Conservation (phyloP, 805 yeast genomes). For the Limtongozyma cylindracea region DNA sequence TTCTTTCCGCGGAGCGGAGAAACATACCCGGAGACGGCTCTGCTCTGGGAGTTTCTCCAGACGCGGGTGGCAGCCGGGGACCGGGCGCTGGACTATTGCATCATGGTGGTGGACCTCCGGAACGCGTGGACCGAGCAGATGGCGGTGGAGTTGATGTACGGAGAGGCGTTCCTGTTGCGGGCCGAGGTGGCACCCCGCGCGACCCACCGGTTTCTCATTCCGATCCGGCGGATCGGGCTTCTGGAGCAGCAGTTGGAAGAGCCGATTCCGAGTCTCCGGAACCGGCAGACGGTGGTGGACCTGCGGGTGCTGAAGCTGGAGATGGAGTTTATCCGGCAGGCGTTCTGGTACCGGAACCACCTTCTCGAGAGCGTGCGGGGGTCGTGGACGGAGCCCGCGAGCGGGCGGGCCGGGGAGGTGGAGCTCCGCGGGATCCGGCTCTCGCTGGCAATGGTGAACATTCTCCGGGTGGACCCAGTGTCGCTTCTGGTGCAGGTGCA, state of each 20-base stretch:
- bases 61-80: conserved; percentile 5
- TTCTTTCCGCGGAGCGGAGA: too few relatives aligned
- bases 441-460: conserved; percentile 30
- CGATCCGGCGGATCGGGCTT: conserved; percentile 29
- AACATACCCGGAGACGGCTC: too few relatives aligned
- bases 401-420: conserved; percentile 22
- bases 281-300: conserved; percentile 35
- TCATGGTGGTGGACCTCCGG: conserved; percentile 49
- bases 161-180: too few relatives aligned
- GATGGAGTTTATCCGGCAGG: conserved; percentile 32
- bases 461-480: too few relatives aligned
- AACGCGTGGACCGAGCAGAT: conserved; percentile 53
- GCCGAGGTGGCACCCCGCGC: conserved; percentile 8
- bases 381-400: conserved; percentile 21
- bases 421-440: conserved; percentile 45
- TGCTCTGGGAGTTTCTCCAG: conserved; percentile 1
- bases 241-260: conserved; percentile 14
- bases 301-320: conserved; percentile 9
- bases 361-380: conserved; percentile 37
- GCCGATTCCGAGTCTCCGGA: conserved; percentile 46
- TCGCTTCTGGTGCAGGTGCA: conserved; percentile 19
- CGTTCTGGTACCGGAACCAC: conserved; percentile 64
- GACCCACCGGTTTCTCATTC: conserved; percentile 35
- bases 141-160: conserved; percentile 2
- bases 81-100: conserved; percentile 24